Percentiles rank a stretch among this genome's conserved stretches.
phyloP scores from a whole-genome alignment of 2,329 filamentous ascomycete genomes.

The Decorospora gaudefroyi region DNA sequence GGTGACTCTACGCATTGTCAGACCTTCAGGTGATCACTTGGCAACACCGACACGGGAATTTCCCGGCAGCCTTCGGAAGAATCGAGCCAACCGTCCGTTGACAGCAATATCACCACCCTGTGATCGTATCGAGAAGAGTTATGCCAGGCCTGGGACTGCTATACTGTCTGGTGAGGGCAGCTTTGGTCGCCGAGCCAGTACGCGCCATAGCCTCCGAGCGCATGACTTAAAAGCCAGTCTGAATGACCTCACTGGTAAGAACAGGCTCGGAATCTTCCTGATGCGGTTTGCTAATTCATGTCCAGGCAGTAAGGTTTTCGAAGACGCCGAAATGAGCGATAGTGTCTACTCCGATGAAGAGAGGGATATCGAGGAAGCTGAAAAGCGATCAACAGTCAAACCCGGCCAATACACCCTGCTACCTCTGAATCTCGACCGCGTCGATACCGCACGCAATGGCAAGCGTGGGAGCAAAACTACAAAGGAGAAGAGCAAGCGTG shows the following conservation, averaged over 20 bases:
- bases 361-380: constrained; percentile 33
- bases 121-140: constrained; percentile 21
- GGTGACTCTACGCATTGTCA: constrained; percentile 14
- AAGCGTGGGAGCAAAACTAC: constrained; percentile 22
- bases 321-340: constrained; percentile 39
- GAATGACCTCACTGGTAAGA: constrained; percentile 26
- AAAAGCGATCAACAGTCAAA: constrained; percentile 29
- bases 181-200: constrained; percentile 21
- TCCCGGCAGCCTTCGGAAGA: constrained; percentile 34
- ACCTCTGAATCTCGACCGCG: constrained; percentile 27
- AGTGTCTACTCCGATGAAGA: constrained; percentile 40
- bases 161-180: constrained; percentile 8
- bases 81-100: constrained; percentile 18
- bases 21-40: constrained; percentile 18
- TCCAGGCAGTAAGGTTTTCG: constrained; percentile 30
- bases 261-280: neutral
- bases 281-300: neutral
- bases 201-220: constrained; percentile 26
- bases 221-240: constrained; percentile 31
- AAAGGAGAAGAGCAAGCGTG: constrained; percentile 18
- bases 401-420: constrained; percentile 27
- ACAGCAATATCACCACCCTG: constrained; percentile 20
- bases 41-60: constrained; percentile 17
- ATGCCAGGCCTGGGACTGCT: constrained; percentile 23
- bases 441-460: constrained; percentile 20